Evolutionary conservation across 1,284 basidiomycete species (phyloP).

Genomic region (Moesziomyces parantarcticus): DNA sequence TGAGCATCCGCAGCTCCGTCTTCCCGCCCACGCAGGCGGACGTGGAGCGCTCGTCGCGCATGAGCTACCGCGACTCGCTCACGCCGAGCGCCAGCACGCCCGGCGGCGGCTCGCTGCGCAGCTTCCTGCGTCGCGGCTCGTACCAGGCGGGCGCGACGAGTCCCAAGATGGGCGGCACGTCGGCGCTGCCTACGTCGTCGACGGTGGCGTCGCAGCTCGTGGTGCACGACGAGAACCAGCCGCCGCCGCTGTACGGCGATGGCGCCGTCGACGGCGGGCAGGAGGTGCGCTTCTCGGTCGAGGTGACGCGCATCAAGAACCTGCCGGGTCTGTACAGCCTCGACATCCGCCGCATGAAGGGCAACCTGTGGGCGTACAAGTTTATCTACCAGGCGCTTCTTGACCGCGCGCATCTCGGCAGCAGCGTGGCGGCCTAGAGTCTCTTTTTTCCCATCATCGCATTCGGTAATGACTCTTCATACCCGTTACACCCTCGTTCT

Average conservation of each 20-base stretch:
- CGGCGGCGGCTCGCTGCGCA: conserved; percentile 45
- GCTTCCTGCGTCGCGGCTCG: conserved; percentile 55
- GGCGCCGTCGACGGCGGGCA: conserved; percentile 62
- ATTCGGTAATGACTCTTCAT: no score
- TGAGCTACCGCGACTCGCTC: conserved; percentile 30
- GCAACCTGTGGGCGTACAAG: conserved; percentile 66
- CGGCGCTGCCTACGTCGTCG: conserved; percentile 13
- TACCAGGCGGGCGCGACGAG: conserved; percentile 29
- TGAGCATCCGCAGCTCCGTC: conserved; percentile 60
- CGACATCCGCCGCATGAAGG: conserved; percentile 65
- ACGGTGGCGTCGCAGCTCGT: conserved; percentile 18
- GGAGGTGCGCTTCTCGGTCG: conserved; percentile 65
- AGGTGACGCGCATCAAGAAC: conserved; percentile 64
- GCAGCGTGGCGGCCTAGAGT: conserved; percentile 3
- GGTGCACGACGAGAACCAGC: conserved; percentile 43
- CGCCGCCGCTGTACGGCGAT: conserved; percentile 63
- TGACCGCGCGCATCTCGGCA: conserved; percentile 47
- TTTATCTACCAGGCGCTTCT: conserved; percentile 64
- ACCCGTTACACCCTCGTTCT: no score
- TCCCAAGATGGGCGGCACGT: conserved; percentile 8
- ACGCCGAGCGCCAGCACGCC: conserved; percentile 38
- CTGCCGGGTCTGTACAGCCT: conserved; percentile 64
- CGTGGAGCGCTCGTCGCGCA: conserved; percentile 50
- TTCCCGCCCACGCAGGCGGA: conserved; percentile 62
- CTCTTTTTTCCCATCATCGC: no score